phyloP scores from a whole-genome alignment of 1,139 yeast species.

The Candida tropicalis region DNA sequence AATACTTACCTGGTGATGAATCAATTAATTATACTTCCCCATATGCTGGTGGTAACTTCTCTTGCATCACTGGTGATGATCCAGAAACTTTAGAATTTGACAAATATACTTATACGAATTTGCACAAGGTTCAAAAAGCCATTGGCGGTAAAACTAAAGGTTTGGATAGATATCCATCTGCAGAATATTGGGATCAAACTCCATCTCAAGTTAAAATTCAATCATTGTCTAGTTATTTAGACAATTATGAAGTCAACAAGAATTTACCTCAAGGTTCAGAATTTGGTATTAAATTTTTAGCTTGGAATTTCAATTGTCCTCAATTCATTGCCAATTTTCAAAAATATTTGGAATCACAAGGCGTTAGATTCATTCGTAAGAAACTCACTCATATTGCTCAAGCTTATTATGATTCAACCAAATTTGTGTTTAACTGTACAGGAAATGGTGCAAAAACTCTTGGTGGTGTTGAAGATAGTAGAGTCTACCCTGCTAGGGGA shows the following conservation, averaged over 20 bases:
- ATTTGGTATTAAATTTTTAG: conserved; percentile 55
- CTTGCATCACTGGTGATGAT: conserved; percentile 65
- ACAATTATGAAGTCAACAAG: conserved; percentile 38
- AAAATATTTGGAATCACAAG: conserved; percentile 40
- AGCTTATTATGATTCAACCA: conserved; percentile 45
- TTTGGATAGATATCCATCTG: conserved; percentile 51
- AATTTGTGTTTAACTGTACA: conserved; percentile 65
- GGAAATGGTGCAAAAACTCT: conserved; percentile 64
- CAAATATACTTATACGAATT: conserved; percentile 53
- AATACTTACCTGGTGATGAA: conserved; percentile 73
- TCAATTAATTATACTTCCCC: conserved; percentile 74
- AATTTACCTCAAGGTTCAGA: conserved; percentile 48
- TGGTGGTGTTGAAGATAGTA: conserved; percentile 57
- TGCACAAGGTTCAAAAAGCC: conserved; percentile 42
- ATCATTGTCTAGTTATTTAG: conserved; percentile 48
- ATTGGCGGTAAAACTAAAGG: conserved; percentile 60
- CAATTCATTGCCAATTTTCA: conserved; percentile 50
- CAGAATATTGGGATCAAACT: conserved; percentile 55
- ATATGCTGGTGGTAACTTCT: conserved; percentile 78
- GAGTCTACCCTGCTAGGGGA: conserved; percentile 66
- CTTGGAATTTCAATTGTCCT: conserved; percentile 75
- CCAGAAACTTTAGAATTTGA: conserved; percentile 54
- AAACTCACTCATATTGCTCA: conserved; percentile 55
- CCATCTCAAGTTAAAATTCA: conserved; percentile 47
- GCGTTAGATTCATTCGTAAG: conserved; percentile 51